These are phyloP conservation scores for Aureobasidium musti DNA, from an alignment of 2,329 filamentous ascomycete species.

Conservation along the genomic window DNA sequence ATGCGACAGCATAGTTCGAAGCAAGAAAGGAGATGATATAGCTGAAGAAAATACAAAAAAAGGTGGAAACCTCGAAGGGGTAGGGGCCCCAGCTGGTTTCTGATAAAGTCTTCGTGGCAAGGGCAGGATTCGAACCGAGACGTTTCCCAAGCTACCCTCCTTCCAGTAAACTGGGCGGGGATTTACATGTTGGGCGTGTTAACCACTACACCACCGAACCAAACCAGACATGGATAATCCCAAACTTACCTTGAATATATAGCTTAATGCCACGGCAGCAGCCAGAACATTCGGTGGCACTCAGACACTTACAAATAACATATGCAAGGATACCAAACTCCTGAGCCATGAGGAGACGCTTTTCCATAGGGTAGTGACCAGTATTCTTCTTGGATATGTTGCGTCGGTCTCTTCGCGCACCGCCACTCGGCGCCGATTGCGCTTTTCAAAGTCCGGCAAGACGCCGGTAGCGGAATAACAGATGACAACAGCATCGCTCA, in stretches of 20 bases:
- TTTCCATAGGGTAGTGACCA: neutral
- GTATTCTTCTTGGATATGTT: neutral
- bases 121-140: neutral
- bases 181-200: neutral
- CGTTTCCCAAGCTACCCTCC: constrained; percentile 4
- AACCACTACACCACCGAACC: constrained; percentile 1
- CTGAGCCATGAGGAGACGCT: neutral
- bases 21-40: neutral
- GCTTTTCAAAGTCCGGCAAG: too few species aligned
- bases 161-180: neutral
- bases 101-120: neutral
- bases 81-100: neutral
- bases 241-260: constrained; percentile 5
- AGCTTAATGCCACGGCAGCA: neutral
- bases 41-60: neutral
- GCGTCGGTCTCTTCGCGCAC: too few species aligned
- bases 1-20: neutral
- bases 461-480: too few species aligned
- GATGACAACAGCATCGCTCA: too few species aligned
- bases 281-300: neutral
- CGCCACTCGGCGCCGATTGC: too few species aligned
- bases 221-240: neutral
- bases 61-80: neutral
- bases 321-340: too few species aligned
- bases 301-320: neutral